Evolutionary conservation across 768 basidiomycete species (phyloP).

Genomic region (Coprinopsis marcescibilis): DNA sequence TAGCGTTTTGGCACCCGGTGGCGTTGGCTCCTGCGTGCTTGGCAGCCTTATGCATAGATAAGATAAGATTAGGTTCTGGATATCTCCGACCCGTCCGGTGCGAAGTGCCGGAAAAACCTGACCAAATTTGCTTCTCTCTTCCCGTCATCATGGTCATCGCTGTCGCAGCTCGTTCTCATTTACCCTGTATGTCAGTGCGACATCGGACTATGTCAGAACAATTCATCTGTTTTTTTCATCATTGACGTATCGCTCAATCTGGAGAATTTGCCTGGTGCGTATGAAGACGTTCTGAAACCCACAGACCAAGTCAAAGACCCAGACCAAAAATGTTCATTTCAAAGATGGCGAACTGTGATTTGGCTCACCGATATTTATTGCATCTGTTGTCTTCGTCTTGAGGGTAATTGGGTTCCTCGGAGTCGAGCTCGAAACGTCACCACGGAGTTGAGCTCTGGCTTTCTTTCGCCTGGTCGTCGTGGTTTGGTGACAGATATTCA

Average conservation of each 20-base stretch:
- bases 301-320: constrained; percentile 12
- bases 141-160: neutral
- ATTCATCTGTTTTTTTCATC: neutral
- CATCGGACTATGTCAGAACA: neutral
- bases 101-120: neutral
- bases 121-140: neutral
- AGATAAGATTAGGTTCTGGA: constrained; percentile 4
- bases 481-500: constrained; percentile 11
- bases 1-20: too few relatives aligned
- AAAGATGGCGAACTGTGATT: constrained; percentile 7
- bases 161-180: neutral
- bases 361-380: neutral
- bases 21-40: neutral
- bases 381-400: constrained; percentile 8
- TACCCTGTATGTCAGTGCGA: neutral
- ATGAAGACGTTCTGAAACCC: too few relatives aligned
- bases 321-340: neutral
- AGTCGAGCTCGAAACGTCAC: constrained; percentile 8
- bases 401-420: constrained; percentile 1
- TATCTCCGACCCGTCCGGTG: neutral
- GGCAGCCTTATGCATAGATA: constrained; percentile 2
- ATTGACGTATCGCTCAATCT: neutral
- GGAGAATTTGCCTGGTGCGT: too few relatives aligned
- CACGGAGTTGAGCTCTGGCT: constrained; percentile 8
- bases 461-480: constrained; percentile 5